phyloP scores from a whole-genome alignment of 2,329 filamentous ascomycete species.

The Cladosporium sphaerospermum region DNA sequence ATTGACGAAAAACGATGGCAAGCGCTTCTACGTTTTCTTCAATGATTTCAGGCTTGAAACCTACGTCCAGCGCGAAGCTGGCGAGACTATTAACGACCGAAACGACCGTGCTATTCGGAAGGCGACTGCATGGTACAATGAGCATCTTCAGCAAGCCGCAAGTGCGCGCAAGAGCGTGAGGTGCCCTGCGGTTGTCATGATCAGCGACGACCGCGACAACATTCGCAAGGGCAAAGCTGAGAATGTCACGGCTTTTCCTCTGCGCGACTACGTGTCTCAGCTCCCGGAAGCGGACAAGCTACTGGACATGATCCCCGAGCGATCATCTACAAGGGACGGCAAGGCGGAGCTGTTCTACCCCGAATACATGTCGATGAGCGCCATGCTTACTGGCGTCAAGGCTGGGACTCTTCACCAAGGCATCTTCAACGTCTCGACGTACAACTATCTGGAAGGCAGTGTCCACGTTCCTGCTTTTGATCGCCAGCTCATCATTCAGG shows the following conservation, averaged over 20 bases:
- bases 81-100: constrained; percentile 90
- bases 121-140: constrained; percentile 83
- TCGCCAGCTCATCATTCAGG: constrained; percentile 78
- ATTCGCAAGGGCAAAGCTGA: constrained; percentile 74
- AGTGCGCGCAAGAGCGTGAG: constrained; percentile 48
- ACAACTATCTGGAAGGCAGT: constrained; percentile 94
- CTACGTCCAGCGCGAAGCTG: constrained; percentile 64
- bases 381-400: constrained; percentile 90
- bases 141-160: constrained; percentile 64
- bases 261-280: constrained; percentile 69
- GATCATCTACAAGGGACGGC: constrained; percentile 56
- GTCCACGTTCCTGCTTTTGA: constrained; percentile 87
- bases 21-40: constrained; percentile 98
- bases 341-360: constrained; percentile 73
- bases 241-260: constrained; percentile 60
- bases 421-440: constrained; percentile 90
- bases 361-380: constrained; percentile 83
- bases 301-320: constrained; percentile 86
- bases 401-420: constrained; percentile 86
- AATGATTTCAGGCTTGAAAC: constrained; percentile 96
- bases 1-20: constrained; percentile 90
- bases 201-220: constrained; percentile 89
- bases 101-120: constrained; percentile 87
- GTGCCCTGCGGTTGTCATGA: constrained; percentile 78
- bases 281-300: constrained; percentile 79